phyloP scores from a whole-genome alignment of 2,329 filamentous ascomycete genomes.

The Fusarium acutatum region DNA sequence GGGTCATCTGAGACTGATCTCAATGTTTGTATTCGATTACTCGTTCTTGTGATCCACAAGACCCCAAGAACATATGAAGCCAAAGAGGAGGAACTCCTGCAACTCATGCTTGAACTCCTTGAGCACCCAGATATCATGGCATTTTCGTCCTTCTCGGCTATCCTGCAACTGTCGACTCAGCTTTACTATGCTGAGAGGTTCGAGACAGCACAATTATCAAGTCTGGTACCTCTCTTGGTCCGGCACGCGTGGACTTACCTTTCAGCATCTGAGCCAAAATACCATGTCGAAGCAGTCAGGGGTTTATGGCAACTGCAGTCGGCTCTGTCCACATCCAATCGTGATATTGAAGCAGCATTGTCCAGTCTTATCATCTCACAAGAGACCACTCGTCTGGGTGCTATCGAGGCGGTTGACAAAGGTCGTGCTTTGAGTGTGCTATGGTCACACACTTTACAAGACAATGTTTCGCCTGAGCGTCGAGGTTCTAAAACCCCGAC shows the following conservation, averaged over 20 bases:
- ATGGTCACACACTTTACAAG: slow-evolving; percentile 82
- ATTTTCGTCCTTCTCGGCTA: slow-evolving; percentile 66
- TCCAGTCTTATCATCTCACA: slow-evolving; percentile 71
- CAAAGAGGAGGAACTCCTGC: slow-evolving; percentile 58
- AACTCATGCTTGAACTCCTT: slow-evolving; percentile 61
- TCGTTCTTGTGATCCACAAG: slow-evolving; percentile 67
- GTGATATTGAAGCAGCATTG: slow-evolving; percentile 83
- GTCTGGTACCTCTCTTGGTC: slow-evolving; percentile 74
- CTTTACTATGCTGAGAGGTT: slow-evolving; percentile 65
- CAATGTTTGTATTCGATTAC: slow-evolving; percentile 65
- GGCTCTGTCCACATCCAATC: slow-evolving; percentile 70
- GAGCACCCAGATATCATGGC: slow-evolving; percentile 49
- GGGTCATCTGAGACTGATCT: slow-evolving; percentile 56
- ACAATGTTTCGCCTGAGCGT: slow-evolving; percentile 60
- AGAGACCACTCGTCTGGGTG: slow-evolving; percentile 40
- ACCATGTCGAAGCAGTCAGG: slow-evolving; percentile 91
- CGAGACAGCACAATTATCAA: slow-evolving; percentile 60
- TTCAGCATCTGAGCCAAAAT: slow-evolving; percentile 85
- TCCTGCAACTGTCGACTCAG: slow-evolving; percentile 65
- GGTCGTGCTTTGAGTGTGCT: slow-evolving; percentile 77
- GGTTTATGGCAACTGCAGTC: slow-evolving; percentile 87
- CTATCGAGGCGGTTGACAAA: slow-evolving; percentile 61
- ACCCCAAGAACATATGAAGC: slow-evolving; percentile 53
- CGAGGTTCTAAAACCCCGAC: slow-evolving; percentile 57
- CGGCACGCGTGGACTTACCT: slow-evolving; percentile 81